These are phyloP conservation scores for Wickerhamomyces alni DNA, from an alignment of 805 yeast species.

Conservation along the genomic window DNA sequence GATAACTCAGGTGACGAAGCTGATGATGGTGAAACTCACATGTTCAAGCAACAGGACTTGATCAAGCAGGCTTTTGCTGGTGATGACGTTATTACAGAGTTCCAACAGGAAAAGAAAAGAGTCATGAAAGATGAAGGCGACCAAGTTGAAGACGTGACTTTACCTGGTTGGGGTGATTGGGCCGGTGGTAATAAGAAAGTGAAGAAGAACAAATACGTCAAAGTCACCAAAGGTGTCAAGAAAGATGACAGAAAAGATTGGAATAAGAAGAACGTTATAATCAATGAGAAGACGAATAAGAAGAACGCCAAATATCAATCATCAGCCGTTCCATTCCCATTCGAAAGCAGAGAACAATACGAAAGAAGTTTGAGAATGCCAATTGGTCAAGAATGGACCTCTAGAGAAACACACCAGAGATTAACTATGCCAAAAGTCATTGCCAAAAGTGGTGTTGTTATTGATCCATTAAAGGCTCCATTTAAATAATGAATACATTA, in stretches of 20 bases:
- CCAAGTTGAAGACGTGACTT: slow-evolving; percentile 73
- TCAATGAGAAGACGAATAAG: slow-evolving; percentile 82
- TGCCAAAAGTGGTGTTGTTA: slow-evolving; percentile 81
- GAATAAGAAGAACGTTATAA: slow-evolving; percentile 71
- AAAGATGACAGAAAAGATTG: slow-evolving; percentile 74
- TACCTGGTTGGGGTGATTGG: slow-evolving; percentile 99
- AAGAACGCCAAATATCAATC: slow-evolving; percentile 83
- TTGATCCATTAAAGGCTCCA: slow-evolving; percentile 90
- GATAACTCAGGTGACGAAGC: slow-evolving; percentile 27
- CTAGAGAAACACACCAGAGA: slow-evolving; percentile 80
- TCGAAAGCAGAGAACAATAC: slow-evolving; percentile 88
- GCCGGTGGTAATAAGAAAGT: slow-evolving; percentile 55
- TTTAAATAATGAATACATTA: slow-evolving; percentile 40
- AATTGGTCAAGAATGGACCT: slow-evolving; percentile 95
- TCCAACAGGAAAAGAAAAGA: slow-evolving; percentile 68
- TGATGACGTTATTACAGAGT: slow-evolving; percentile 81
- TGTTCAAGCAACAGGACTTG: slow-evolving; percentile 76
- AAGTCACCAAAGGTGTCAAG: slow-evolving; percentile 71
- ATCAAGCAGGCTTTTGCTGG: slow-evolving; percentile 95
- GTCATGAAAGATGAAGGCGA: slow-evolving; percentile 76
- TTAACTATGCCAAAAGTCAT: slow-evolving; percentile 84
- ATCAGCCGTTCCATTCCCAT: slow-evolving; percentile 90
- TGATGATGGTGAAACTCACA: slow-evolving; percentile 35
- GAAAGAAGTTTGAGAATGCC: slow-evolving; percentile 93
- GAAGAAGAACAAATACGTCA: slow-evolving; percentile 56